Evolutionary conservation across 2,329 filamentous ascomycete genomes (phyloP), one percentile per base, ranked within the genome.

Genomic region (Rosellinia necatrix): DNA sequence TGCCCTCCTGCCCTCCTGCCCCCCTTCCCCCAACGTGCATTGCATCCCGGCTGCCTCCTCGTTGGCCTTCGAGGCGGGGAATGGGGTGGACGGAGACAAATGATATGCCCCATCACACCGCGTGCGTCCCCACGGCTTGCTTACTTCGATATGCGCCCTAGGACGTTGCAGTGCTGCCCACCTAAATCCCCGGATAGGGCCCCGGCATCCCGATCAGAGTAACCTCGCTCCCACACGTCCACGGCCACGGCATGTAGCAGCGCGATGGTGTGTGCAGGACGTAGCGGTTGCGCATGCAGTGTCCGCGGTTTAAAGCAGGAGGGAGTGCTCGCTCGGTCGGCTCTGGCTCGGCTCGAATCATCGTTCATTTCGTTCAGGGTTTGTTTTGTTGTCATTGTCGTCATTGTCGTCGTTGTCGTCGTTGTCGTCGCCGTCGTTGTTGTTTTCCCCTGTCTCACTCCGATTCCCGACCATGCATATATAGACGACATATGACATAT

Each of bases 41-140:
- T 61, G 58, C 58, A 61, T 55, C 22, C 53, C 40, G 51, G 56
- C 41, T 41, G 30, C 34, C 19, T 48, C 42, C 43, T 53, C 59
- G 55, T 59, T 59, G 55, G 49, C 48, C 22, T 48, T 42, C 30
- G 13, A 46, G 51, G 48, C 51, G 52, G 48, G 48, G 52, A 47
- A 42, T 19, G 32, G 41, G 21, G 42, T 41, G n/a, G 25, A 51
- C 29, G 40, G 27, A 19, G 40, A 59, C 59, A 56, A 61, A 59
- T 61, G 41, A 49, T 34, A 40, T 47, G 35, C 44, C 24, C 47
- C 40, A 61, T 59, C 59, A 61, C 59, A 43, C 42, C 25, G 46
- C 44, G 29, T 51, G 56, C 46, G 25, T 56, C 49, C 44, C 51
- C 51, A 53, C 48, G 49, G 48, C 44, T 52, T 54, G 47, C 54